Evolutionary conservation across 148 eudicot genomes (phyloP), one percentile per base, ranked within the genome.

Genomic region (Arbutus unedo): DNA sequence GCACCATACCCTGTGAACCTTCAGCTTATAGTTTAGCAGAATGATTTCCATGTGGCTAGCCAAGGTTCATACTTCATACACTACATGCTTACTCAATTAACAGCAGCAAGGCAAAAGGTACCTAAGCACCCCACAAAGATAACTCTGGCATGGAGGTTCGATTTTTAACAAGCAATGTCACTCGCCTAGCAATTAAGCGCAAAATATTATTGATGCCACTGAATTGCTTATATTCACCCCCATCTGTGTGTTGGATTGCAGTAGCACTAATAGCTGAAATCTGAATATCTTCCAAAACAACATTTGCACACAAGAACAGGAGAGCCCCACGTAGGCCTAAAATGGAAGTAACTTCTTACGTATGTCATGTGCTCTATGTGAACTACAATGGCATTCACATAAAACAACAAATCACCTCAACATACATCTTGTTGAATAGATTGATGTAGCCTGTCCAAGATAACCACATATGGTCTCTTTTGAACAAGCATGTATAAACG

Each of bases 151-250:
- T 51, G 54, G 72, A 14, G 31, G 66, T 31, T 74, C 76, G 14
- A 75, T n/a, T 25, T 77, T 47, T 23, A 38, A 67, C 53, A 54
- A 72, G 10, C n/a, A 41, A 68, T 23, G 71, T 68, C 48, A 83
- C 91, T 84, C 60, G 90, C 98, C 96, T 90, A 31, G 92, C 91
- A 76, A 81, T 73, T 50, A 91, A 86, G 43, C 70, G 86, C 79
- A 93, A 74, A 82, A 88, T 82, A 71, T 86, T 86, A 64, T 83
- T 80, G 79, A 83, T 81, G 85, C 87, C 85, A 80, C 80, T 82
- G 80, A 83, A 87, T 83, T 84, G 83, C 47, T 85, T 86, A 67
- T 66, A 70, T 41, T 79, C 85, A 74, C 59, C 80, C 74, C 49
- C 84, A 41, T 76, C 79, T 50, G 19, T 21, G 79, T 56, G 19